Conservation (phyloP, 306 rosid genomes). For the Quercus alba region DNA sequence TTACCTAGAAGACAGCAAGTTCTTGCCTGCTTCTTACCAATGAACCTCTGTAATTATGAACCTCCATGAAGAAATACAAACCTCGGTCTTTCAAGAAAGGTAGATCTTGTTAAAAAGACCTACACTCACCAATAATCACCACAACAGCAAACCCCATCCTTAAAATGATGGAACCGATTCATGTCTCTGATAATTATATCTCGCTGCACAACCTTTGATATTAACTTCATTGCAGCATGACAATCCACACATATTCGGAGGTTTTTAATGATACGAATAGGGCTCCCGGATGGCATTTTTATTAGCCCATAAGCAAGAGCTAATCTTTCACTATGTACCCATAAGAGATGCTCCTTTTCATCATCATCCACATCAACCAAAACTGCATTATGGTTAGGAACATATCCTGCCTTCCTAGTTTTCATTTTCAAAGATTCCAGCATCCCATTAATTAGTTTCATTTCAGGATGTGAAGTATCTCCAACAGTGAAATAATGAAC, state of each 20-base stretch:
- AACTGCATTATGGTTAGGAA: constrained; percentile 51
- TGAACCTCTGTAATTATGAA: not conserved
- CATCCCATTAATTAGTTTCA: constrained; percentile 51
- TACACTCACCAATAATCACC: constrained; percentile 67
- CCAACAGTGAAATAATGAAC: constrained; percentile 63
- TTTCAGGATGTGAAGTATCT: constrained; percentile 66
- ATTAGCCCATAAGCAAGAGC: constrained; percentile 76
- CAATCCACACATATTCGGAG: constrained; percentile 85
- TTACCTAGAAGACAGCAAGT: not conserved
- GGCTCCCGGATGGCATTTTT: constrained; percentile 58
- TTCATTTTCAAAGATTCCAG: constrained; percentile 59
- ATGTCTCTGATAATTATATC: constrained; percentile 67
- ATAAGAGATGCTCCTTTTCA: constrained; percentile 67
- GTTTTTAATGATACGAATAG: constrained; percentile 69
- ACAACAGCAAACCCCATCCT: constrained; percentile 61
- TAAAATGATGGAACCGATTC: constrained; percentile 79
- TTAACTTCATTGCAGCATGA: constrained; percentile 66
- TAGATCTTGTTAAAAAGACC: constrained; percentile 1
- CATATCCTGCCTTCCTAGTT: constrained; percentile 61
- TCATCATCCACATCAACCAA: constrained; percentile 72
- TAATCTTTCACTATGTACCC: constrained; percentile 80
- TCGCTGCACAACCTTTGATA: constrained; percentile 54
- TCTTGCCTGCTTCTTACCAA: not conserved
- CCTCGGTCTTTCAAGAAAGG: not conserved
- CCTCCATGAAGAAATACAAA: not conserved